Base-by-base conservation (phyloP, 768 basidiomycete species). In the Tylopilus intermedius region DNA sequence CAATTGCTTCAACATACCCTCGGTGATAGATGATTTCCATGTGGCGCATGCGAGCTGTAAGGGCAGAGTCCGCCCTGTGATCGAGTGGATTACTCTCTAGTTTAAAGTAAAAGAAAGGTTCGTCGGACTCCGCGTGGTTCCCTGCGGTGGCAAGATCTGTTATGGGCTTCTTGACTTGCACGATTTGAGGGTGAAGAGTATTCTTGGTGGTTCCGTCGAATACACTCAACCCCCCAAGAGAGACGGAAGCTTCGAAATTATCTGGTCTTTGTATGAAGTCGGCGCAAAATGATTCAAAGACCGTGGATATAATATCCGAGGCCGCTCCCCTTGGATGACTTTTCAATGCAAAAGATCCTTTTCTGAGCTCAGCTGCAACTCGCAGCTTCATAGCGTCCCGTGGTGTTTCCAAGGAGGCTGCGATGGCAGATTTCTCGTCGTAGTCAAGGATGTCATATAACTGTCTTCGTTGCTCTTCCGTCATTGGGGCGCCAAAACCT, bases 21-120 rank as follows among this genome's bases (percentile, higher is more conserved):
- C 76, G 82, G 65, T 97, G 93, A 65, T 99, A 99, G 39, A 99
- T 89, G 57, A 99, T 87, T 70, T 98, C 95, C 84, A 95, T 88
- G 62, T 95, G 88, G 10, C 90, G 82, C 89, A 97, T 88, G 51
- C 84, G 85, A 44, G 94, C 80, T 11, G 88, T 89, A 49, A 99
- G 74, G 1, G 88, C 91, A 61, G 79, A 95, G 66, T 98, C 95
- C 24, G 96, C 93, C 41, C 90, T 82, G 48, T 86, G 84, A 66
- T 96, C 92, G 38, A 97, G 73, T 8, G 95, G 96, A 58, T 89
- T 93, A 53, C 84, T 85, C 72, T 98, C 96, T 59, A 94, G 88
- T 65, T 90, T 91, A 62, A 94, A 73, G 60, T 82, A 90, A 70
- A 99, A 92, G 76, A 99, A 97, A 2, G 82, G 78, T 8, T 80